phyloP scores from a whole-genome alignment of 768 basidiomycete genomes.

The Auricularia sp. region DNA sequence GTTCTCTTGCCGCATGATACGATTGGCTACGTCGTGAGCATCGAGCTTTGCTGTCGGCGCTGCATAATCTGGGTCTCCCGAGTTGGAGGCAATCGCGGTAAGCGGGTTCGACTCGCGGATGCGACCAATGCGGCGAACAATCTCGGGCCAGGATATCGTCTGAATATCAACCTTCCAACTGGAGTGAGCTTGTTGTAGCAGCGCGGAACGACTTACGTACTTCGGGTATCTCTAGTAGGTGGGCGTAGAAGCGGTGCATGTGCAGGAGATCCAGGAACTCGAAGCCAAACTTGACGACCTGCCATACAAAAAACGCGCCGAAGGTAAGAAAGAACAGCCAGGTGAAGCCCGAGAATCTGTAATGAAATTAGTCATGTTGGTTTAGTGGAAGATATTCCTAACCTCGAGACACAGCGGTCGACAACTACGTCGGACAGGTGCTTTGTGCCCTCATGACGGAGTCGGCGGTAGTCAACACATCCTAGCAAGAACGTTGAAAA shows the following conservation, averaged over 20 bases:
- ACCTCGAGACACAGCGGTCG: constrained; percentile 76
- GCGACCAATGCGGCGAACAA: constrained; percentile 79
- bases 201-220: constrained; percentile 33
- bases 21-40: constrained; percentile 95
- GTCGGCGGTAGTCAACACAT: constrained; percentile 84
- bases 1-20: constrained; percentile 97
- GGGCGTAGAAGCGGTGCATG: constrained; percentile 94
- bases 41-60: constrained; percentile 80
- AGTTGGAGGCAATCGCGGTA: constrained; percentile 66
- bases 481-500: constrained; percentile 95
- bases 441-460: constrained; percentile 56
- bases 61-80: constrained; percentile 38
- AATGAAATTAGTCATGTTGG: neutral
- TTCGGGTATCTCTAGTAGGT: constrained; percentile 89
- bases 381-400: constrained; percentile 16
- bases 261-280: constrained; percentile 72
- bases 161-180: constrained; percentile 78
- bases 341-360: constrained; percentile 75
- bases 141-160: constrained; percentile 92
- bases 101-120: constrained; percentile 91
- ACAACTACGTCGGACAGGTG: constrained; percentile 76
- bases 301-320: constrained; percentile 81
- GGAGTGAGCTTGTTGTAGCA: neutral
- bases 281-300: constrained; percentile 68
- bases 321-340: constrained; percentile 78